Conservation (phyloP, 345 rosid genomes). For the Gossypium stocksii region DNA sequence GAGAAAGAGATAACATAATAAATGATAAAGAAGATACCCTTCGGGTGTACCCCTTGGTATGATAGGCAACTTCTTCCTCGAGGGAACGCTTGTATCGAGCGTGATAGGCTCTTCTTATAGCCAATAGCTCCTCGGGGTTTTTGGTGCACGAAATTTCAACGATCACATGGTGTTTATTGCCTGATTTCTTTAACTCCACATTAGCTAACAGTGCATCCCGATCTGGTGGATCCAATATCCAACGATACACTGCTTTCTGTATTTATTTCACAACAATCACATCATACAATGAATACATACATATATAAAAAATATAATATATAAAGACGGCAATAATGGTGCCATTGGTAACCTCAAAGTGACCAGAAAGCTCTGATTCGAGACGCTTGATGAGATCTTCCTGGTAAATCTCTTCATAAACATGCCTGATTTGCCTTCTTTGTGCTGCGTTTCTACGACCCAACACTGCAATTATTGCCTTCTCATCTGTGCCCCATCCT, state of each 20-base stretch:
- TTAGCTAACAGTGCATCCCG: conserved; percentile 58
- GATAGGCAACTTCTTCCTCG: conserved; percentile 66
- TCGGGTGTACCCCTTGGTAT: conserved; percentile 47
- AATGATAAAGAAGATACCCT: conserved; percentile 28
- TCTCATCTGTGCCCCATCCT: conserved; percentile 4
- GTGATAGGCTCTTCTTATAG: conserved; percentile 50
- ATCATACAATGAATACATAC: not conserved
- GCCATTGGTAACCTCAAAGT: conserved; percentile 29
- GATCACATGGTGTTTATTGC: conserved; percentile 38
- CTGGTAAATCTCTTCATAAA: conserved; percentile 10
- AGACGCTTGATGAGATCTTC: conserved; percentile 42
- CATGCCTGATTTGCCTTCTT: conserved; percentile 14
- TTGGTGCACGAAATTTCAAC: conserved; percentile 43
- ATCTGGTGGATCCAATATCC: conserved; percentile 57
- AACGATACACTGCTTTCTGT: conserved; percentile 50
- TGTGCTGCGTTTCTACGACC: conserved; percentile 9
- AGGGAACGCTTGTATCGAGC: conserved; percentile 56
- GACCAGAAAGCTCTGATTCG: conserved; percentile 41
- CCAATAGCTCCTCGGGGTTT: conserved; percentile 61
- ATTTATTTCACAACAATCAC: not conserved
- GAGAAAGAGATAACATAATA: not conserved
- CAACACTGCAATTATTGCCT: conserved; percentile 4
- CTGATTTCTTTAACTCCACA: conserved; percentile 36
- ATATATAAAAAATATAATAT: not conserved
- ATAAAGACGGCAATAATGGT: not conserved